These are phyloP conservation scores for Penicillium crustosum DNA, from an alignment of 2,329 filamentous ascomycete species.

Conservation along the genomic window DNA sequence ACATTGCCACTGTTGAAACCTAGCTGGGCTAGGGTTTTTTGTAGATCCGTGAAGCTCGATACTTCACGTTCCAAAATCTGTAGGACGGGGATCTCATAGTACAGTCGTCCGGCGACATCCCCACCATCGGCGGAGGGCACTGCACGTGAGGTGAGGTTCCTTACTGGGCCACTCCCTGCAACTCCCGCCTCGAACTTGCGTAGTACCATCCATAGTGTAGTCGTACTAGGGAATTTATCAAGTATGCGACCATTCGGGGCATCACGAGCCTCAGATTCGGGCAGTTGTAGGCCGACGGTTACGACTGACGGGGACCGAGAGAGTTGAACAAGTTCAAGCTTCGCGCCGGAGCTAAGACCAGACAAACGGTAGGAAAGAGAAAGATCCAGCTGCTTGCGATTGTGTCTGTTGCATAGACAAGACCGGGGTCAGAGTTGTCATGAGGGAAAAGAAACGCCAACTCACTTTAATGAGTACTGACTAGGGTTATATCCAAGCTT, in stretches of 20 bases:
- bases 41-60: constrained; percentile 73
- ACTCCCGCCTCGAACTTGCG: constrained; percentile 83
- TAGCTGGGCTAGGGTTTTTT: constrained; percentile 83
- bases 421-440: constrained; percentile 14
- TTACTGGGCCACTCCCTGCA: constrained; percentile 58
- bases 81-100: constrained; percentile 83
- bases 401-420: constrained; percentile 56
- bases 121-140: constrained; percentile 59
- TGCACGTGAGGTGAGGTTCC: constrained; percentile 83
- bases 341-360: constrained; percentile 79
- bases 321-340: constrained; percentile 84
- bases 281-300: constrained; percentile 83
- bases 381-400: constrained; percentile 82
- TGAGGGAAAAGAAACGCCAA: constrained; percentile 7
- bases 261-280: constrained; percentile 65
- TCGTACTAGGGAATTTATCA: constrained; percentile 84
- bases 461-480: constrained; percentile 78
- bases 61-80: constrained; percentile 81
- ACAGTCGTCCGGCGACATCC: constrained; percentile 69
- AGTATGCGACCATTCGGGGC: constrained; percentile 67
- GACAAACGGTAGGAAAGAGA: constrained; percentile 80
- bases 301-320: constrained; percentile 84
- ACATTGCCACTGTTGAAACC: constrained; percentile 84
- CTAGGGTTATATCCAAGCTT: constrained; percentile 73
- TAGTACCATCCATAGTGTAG: constrained; percentile 83